These are phyloP conservation scores for Cladosporium cucumerinum DNA, from an alignment of 2,329 filamentous ascomycete genomes.

Conservation along the genomic window DNA sequence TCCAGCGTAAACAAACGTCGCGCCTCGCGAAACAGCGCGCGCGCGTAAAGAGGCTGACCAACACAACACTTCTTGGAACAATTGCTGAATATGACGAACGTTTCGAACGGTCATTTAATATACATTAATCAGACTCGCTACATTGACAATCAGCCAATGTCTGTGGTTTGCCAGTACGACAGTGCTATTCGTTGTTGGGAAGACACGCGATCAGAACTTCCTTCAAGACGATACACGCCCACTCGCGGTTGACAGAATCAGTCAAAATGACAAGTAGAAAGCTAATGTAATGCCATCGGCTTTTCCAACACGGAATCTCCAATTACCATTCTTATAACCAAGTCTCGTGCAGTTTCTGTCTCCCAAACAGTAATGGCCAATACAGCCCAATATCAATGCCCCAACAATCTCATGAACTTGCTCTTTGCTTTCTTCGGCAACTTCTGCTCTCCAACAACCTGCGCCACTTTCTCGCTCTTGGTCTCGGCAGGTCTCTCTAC, in stretches of 20 bases:
- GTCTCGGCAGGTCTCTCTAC: background rate
- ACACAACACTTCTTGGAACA: background rate
- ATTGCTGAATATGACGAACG: background rate
- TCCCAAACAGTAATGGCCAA: background rate
- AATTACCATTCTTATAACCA: background rate
- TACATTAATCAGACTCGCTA: background rate
- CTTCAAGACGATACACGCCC: background rate
- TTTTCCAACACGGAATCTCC: background rate
- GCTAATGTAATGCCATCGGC: background rate
- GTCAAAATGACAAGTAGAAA: background rate
- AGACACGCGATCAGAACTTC: background rate
- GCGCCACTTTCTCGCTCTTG: background rate
- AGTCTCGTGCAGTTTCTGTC: background rate
- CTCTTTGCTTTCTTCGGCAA: conserved; percentile 12
- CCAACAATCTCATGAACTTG: conserved; percentile 13
- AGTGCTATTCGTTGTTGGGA: background rate
- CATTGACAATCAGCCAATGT: background rate
- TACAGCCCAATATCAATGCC: conserved; percentile 8
- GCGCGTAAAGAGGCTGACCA: background rate
- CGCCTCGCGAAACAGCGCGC: background rate
- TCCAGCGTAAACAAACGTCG: conserved; percentile 11
- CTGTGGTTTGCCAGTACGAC: background rate
- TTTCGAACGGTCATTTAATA: background rate
- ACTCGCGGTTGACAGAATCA: background rate
- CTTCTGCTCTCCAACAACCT: background rate